Conservation (phyloP, 2,329 filamentous ascomycete species). For the Aspergillus pseudoterreus region DNA sequence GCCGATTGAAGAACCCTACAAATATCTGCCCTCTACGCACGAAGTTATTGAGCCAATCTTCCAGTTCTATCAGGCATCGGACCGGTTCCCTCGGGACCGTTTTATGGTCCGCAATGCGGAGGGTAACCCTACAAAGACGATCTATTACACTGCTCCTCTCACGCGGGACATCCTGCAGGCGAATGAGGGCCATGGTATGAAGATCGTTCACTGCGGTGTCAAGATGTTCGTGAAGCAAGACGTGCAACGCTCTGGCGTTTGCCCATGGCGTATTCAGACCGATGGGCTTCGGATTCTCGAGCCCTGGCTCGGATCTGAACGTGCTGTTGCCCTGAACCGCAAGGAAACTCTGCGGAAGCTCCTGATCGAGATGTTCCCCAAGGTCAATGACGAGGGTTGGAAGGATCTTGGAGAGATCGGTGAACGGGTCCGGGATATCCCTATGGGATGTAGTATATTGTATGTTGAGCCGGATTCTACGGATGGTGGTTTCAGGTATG, state of each 20-base stretch:
- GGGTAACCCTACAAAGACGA: conserved; percentile 84
- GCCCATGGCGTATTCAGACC: conserved; percentile 91
- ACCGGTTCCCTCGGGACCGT: conserved; percentile 80
- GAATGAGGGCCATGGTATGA: conserved; percentile 88
- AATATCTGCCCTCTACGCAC: conserved; percentile 74
- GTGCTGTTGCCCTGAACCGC: conserved; percentile 70
- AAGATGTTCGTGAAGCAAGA: conserved; percentile 99
- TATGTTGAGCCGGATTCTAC: conserved; percentile 67
- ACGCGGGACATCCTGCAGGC: conserved; percentile 78
- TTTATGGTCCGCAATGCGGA: conserved; percentile 95
- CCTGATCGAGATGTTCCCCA: conserved; percentile 95
- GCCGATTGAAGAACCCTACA: conserved; percentile 86
- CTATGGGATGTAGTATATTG: conserved; percentile 89
- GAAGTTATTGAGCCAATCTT: conserved; percentile 73
- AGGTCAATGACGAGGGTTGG: conserved; percentile 71
- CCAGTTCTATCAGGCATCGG: conserved; percentile 78
- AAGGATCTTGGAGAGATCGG: conserved; percentile 81
- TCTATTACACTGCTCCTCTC: conserved; percentile 89
- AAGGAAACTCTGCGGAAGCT: conserved; percentile 77
- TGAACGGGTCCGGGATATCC: conserved; percentile 71
- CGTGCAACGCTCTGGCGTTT: conserved; percentile 78
- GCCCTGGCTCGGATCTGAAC: conserved; percentile 76
- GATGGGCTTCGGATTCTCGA: conserved; percentile 90
- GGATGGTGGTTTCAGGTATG: conserved; percentile 55
- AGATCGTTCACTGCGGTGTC: conserved; percentile 93